A percentile compares a stretch with the other conserved stretches of the same genome.
These are phyloP conservation scores for Hypoxylon lenormandii DNA, from an alignment of 495 filamentous ascomycete genomes.

Conservation along the genomic window DNA sequence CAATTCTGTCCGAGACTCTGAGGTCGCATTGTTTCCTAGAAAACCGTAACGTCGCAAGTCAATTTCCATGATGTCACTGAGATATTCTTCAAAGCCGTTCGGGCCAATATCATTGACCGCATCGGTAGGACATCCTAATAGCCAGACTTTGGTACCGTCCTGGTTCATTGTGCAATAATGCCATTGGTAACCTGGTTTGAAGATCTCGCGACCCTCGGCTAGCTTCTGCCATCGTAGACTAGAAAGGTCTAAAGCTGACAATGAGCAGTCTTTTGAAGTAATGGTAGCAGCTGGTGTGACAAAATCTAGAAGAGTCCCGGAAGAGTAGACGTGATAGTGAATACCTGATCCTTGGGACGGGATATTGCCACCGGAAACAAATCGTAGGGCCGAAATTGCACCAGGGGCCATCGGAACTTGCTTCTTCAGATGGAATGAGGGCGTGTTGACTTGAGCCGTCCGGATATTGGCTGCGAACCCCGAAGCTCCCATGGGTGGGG, in stretches of 20 bases:
- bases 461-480: conserved; percentile 91
- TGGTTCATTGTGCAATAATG: conserved; percentile 96
- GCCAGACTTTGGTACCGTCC: conserved; percentile 92
- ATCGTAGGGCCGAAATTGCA: conserved; percentile 87
- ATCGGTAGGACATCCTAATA: conserved; percentile 90
- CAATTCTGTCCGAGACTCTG: conserved; percentile 69
- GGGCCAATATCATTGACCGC: conserved; percentile 63
- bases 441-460: conserved; percentile 81
- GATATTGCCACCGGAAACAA: conserved; percentile 86
- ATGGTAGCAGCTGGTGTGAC: conserved; percentile 91
- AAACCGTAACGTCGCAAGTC: conserved; percentile 87
- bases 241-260: conserved; percentile 86
- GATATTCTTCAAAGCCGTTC: conserved; percentile 79
- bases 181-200: conserved; percentile 88
- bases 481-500: conserved; percentile 67
- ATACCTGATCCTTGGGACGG: conserved; percentile 88
- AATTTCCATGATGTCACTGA: conserved; percentile 92
- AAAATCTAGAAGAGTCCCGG: conserved; percentile 90
- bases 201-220: conserved; percentile 91
- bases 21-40: conserved; percentile 78
- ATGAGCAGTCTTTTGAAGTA: conserved; percentile 81
- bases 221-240: conserved; percentile 91
- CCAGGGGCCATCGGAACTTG: conserved; percentile 79
- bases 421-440: conserved; percentile 74
- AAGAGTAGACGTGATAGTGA: conserved; percentile 95